Base-by-base conservation (phyloP, 441 rosid species). In the Jatropha multifida region DNA sequence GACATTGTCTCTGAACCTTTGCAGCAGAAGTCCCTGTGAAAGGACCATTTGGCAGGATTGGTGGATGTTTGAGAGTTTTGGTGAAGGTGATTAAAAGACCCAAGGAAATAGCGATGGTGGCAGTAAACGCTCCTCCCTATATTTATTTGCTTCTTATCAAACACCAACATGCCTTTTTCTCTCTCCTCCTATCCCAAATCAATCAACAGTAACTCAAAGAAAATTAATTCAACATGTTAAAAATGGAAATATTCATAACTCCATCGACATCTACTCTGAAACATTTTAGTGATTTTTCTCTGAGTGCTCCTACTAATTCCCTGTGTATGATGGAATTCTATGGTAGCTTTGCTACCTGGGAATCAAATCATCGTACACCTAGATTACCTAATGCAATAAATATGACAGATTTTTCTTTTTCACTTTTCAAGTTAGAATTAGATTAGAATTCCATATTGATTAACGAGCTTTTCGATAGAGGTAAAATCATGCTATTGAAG, bases 281-380 rank as follows among this genome's bases (percentile, higher is more conserved):
- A 12, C 81, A 91, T 4, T 88, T 87, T 18, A 87, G 92, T 2
- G 86, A 88, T 0, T 80, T 44, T 76, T 85, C 81, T 83, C 84
- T 86, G 60, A 91, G 96, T 66, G 92, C 97, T 54, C 97, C 99
- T 13, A 79, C 91, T 0, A 92, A 91, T 69, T 97, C 99, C 38
- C 51, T 88, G 0, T 85, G 87, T 2, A 46, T 85, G 65, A 75
- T 92, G 0, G 90, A 88, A 67, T 84, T 90, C 23, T 90, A 92
- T 74, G 70, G 84, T 2, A 86, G 81, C 3, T 86, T 87, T 27
- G 85, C 83, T 8, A 38, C 69, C 23, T 90, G 96, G 96, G 94
- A 91, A 76, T 88, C 85, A 65, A 90, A 68, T 52, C 90, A 90
- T 3, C 89, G 86, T 3, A 90, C 90, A 2, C 94, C 93, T 1